Base-by-base conservation (phyloP, 1,139 yeast genomes). In the Scheffersomyces cryptocercus region DNA sequence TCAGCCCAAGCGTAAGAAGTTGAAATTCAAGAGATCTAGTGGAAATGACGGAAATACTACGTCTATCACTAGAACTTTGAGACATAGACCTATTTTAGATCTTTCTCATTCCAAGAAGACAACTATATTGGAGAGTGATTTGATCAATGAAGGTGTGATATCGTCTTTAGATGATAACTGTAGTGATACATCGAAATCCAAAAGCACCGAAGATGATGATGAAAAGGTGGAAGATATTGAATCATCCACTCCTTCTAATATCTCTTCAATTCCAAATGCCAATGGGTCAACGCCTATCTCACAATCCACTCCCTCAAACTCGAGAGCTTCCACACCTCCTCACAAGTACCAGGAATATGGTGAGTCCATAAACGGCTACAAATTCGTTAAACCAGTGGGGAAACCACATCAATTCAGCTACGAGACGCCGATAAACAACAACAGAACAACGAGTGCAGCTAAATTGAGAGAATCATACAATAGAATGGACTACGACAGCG, bases 331-430 rank as follows among this genome's bases (percentile, higher is more conserved):
- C 5, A 55, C 62, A 2, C 64, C 64, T 4, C 57, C 56, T 2
- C 33, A 38, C 32, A 5, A 29, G 31, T 20, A 40, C 8, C 47
- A 57, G 38, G 70, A 62, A 34, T 59, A 54, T 28, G 67, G 68
- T 1, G 59, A 56, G 4, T 47, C 61, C 4, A 56, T 69, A 16
- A 64, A 67, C 41, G 75, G 75, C 2, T 71, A 61, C 50, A 65
- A 54, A 38, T 67, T 73, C 46, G 62, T 72, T 13, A 62, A 64
- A 41, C 62, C 65, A 1, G 39, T 37, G 20, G 50, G 46, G 5
- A 45, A 40, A 20, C 49, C 52, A 7, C 35, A 31, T 3, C 43
- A 47, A 14, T 59, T 48, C 46, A 56, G 52, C 30, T 59, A 56
- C 40, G 55, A 61, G 35, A 62, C 68, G 4, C 67, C 67, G n/a